These are phyloP conservation scores for Theileria equi DNA, from an alignment of 169 alveolate genomes.

Conservation along the genomic window DNA sequence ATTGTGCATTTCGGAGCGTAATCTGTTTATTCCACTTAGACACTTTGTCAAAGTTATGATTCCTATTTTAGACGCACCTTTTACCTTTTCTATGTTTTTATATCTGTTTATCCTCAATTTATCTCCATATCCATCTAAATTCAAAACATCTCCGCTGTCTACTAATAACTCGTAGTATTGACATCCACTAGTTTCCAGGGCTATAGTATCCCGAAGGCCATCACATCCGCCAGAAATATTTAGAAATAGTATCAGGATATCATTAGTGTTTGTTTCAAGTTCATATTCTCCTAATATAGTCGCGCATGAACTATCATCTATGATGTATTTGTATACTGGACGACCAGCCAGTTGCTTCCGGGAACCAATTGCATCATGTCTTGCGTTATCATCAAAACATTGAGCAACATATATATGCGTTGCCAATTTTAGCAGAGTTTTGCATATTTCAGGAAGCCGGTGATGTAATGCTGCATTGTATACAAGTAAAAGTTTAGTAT, in stretches of 20 bases:
- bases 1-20: conserved; percentile 35
- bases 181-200: not conserved
- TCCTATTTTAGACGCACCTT: conserved; percentile 55
- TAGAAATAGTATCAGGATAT: not conserved
- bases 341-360: too few relatives aligned
- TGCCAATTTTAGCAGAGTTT: not conserved
- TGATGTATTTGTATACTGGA: too few relatives aligned
- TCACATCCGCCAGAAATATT: not conserved
- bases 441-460: not conserved
- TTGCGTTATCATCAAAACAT: too few relatives aligned
- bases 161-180: too few relatives aligned
- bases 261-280: not conserved
- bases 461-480: conserved; percentile 36
- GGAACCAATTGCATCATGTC: too few relatives aligned
- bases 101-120: conserved; percentile 51
- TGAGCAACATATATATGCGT: conserved; percentile 4
- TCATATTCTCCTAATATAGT: too few relatives aligned
- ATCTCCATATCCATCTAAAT: conserved; percentile 9
- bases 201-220: not conserved
- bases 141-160: not conserved
- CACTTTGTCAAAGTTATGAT: conserved; percentile 53
- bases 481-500: conserved; percentile 2
- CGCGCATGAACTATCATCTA: too few relatives aligned
- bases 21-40: conserved; percentile 21
- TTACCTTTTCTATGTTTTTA: conserved; percentile 60